Conservation (phyloP, 768 basidiomycete genomes). For the Cyclocybe cylindracea region DNA sequence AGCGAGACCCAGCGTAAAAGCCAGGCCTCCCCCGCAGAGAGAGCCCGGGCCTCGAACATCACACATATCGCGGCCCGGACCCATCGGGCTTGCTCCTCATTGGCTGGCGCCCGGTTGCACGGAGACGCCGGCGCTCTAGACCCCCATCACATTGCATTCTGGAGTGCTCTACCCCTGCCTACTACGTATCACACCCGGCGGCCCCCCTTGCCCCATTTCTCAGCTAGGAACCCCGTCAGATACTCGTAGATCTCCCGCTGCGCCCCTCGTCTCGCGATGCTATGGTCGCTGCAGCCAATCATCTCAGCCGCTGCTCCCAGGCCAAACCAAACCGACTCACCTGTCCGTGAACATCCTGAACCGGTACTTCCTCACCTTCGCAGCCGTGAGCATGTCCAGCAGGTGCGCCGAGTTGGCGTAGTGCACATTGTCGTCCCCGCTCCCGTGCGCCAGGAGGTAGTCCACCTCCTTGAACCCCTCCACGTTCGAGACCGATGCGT, state of each 20-base stretch:
- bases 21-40: too few species aligned
- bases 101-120: not conserved
- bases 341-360: slow-evolving; percentile 99
- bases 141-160: not conserved
- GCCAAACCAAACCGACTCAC: slow-evolving; percentile 37
- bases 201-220: slow-evolving; percentile 92
- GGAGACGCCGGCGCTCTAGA: slow-evolving; percentile 9
- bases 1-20: too few species aligned
- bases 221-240: slow-evolving; percentile 80
- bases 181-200: slow-evolving; percentile 59
- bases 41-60: too few species aligned
- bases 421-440: slow-evolving; percentile 97
- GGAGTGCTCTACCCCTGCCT: not conserved
- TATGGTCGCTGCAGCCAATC: slow-evolving; percentile 66
- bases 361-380: slow-evolving; percentile 68
- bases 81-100: not conserved
- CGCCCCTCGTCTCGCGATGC: slow-evolving; percentile 72
- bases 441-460: slow-evolving; percentile 89
- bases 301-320: slow-evolving; percentile 11
- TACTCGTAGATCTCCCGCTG: slow-evolving; percentile 85
- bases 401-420: slow-evolving; percentile 88
- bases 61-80: not conserved
- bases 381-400: slow-evolving; percentile 89
- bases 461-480: slow-evolving; percentile 81
- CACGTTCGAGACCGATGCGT: slow-evolving; percentile 85